Evolutionary conservation across 1,284 basidiomycete genomes (phyloP), one percentile per base, ranked within the genome.

Genomic region (Naganishia cerealis): DNA sequence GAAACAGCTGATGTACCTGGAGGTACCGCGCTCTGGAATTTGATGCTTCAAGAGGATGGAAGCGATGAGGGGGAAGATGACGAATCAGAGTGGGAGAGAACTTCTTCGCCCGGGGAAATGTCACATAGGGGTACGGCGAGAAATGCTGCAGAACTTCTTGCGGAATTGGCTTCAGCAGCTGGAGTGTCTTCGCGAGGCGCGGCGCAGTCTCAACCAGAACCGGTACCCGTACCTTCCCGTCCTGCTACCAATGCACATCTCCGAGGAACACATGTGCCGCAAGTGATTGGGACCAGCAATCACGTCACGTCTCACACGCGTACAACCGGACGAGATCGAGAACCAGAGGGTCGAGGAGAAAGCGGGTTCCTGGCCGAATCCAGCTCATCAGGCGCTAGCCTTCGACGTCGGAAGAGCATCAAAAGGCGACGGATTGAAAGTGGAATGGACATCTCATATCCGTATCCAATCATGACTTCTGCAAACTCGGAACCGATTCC

Each of bases 41-140:
- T 54, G 50, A 63, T 63, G 61, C 39, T 63, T 39, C 48, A 55
- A 40, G 67, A 65, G 9, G 50, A 48, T 39, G 53, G 52, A 36
- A 57, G 39, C n/a, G 69, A 66, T 15, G 65, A 67, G 2, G 65
- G 63, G 9, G 65, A 65, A 10, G 65, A 63, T 12, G 50, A 61
- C 24, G 63, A 66, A 16, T 57, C 52, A 24, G 59, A 65, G 21
- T 57, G 56, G 54, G 65, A 70, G 33, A 24, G 52, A 15, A 24
- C 61, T 16, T 63, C 61, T 21, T 63, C 61, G 16, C 50, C 61
- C 15, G 61, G 43, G 3, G 61, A 63, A 40, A 53, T 63, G 13
- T 40, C 36, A 15, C 50, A 24, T 36, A 52, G 38, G 18, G 48
- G 59, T 21, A 36, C 54, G 39, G 38, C 58, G 53, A 62, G 46